Evolutionary conservation across 73 alveolate species (phyloP), one percentile per base, ranked within the genome.

Genomic region (Stentor coeruleus): DNA sequence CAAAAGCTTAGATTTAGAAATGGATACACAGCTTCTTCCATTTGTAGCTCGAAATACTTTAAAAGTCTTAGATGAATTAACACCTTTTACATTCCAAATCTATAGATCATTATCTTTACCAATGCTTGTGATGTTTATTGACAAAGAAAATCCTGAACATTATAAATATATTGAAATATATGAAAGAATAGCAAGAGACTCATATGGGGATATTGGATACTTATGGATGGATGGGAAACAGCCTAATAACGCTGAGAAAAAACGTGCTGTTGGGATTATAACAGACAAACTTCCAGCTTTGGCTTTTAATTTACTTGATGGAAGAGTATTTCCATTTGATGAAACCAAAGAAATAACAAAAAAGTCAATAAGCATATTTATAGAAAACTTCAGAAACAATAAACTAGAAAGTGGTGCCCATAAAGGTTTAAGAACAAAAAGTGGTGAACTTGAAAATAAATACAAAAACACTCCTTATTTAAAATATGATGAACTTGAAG

Each of bases 241-340:
- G n/a, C 42, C 36, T 20, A 33, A 28, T 26, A 66, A 11, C n/a
- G 33, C n/a, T 1, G 40, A 66, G 33, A 66, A 31, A 40, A 66
- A 33, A 66, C n/a, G 33, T 20, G 33, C 20, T 20, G 40, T 66
- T 66, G 79, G 79, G 33, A 14, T 66, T 20, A 40, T 66, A 37
- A 66, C 79, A 28, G 79, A 66, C n/a, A 66, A 20, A 20, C 39
- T 66, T 0, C 79, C 79, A 26, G 37, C 40, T 33, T 28, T 66
- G 79, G 79, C 79, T 0, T 66, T 66, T 66, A 66, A 66, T 33
- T 26, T 66, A 28, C 79, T 66, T 66, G 79, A 66, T 31, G 79
- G 37, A 20, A 66, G 79, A 66, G 37, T 66, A 1, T 31, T 66
- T 20, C 79, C 79, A 28, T 66, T 20, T 66, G 37, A 66, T 11